Evolutionary conservation across 1,284 basidiomycete genomes (phyloP).

Genomic region (Ceratobasidium sp.): DNA sequence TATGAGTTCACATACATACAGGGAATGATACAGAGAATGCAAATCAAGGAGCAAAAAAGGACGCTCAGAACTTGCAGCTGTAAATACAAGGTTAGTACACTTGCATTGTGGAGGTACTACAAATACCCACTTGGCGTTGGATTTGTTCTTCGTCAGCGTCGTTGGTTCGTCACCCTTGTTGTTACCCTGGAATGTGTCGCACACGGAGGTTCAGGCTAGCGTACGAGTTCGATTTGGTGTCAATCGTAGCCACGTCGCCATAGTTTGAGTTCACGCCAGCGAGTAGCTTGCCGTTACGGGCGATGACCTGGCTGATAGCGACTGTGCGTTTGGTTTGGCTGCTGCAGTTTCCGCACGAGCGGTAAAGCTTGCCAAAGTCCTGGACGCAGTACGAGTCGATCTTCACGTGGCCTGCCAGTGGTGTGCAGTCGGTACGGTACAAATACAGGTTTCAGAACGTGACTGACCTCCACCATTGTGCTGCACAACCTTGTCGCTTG

Average conservation of each 20-base stretch:
- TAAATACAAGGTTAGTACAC: no score
- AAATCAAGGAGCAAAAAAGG: no score
- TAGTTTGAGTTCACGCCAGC: constrained; percentile 41
- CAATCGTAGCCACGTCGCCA: constrained; percentile 38
- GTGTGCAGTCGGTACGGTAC: no score
- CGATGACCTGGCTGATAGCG: constrained; percentile 43
- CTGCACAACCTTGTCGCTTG: constrained; percentile 28
- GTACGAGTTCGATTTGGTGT: constrained; percentile 12
- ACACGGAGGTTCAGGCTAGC: constrained; percentile 32
- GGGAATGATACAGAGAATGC: no score
- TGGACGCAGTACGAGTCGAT: constrained; percentile 31
- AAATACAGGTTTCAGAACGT: no score
- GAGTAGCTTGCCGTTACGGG: constrained; percentile 31
- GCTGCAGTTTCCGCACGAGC: constrained; percentile 41
- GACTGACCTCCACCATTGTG: no score
- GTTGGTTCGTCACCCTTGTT: constrained; percentile 33
- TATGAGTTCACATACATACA: no score
- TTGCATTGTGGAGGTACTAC: not conserved
- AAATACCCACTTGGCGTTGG: constrained; percentile 23
- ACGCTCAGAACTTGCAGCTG: constrained; percentile 14
- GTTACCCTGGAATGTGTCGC: constrained; percentile 37
- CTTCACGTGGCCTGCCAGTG: constrained; percentile 1
- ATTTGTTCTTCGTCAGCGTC: constrained; percentile 33
- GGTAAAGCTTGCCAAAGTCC: no score
- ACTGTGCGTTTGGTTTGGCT: constrained; percentile 44